phyloP scores from a whole-genome alignment of 805 yeast species.

The Spathaspora passalidarum region DNA sequence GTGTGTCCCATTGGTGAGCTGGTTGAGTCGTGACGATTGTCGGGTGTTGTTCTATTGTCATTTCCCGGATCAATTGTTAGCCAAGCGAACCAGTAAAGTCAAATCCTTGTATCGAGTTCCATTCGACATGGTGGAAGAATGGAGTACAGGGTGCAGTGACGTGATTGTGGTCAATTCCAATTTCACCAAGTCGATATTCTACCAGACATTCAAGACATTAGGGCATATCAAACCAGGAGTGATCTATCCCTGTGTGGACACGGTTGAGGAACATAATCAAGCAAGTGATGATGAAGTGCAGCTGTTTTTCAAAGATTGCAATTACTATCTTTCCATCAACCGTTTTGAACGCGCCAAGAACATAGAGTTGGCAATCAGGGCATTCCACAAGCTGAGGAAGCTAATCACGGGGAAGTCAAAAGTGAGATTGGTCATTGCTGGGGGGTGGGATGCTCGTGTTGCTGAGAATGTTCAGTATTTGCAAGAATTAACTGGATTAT shows the following conservation, averaged over 20 bases:
- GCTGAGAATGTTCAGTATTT: slow-evolving; percentile 74
- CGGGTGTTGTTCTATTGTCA: slow-evolving; percentile 87
- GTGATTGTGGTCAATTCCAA: slow-evolving; percentile 81
- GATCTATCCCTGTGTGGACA: slow-evolving; percentile 77
- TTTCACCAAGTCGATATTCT: slow-evolving; percentile 73
- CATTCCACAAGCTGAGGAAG: slow-evolving; percentile 50
- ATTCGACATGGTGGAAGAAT: slow-evolving; percentile 80
- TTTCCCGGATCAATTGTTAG: slow-evolving; percentile 85
- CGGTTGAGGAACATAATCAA: slow-evolving; percentile 16
- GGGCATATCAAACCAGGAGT: slow-evolving; percentile 47
- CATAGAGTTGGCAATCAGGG: slow-evolving; percentile 68
- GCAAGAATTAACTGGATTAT: slow-evolving; percentile 51
- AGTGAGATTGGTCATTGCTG: slow-evolving; percentile 66
- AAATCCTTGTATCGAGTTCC: slow-evolving; percentile 73
- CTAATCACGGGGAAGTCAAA: slow-evolving; percentile 29
- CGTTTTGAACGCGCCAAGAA: slow-evolving; percentile 88
- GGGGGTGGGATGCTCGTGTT: slow-evolving; percentile 84
- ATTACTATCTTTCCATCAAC: slow-evolving; percentile 71
- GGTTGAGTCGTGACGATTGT: slow-evolving; percentile 37
- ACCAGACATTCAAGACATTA: slow-evolving; percentile 53
- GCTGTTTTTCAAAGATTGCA: slow-evolving; percentile 30
- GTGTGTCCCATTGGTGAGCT: slow-evolving; percentile 68
- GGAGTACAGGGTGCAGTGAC: slow-evolving; percentile 76
- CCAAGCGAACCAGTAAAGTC: slow-evolving; percentile 36
- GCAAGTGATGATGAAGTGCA: slow-evolving; percentile 29